Percentiles rank a stretch among this genome's conserved stretches.
Evolutionary conservation across 1,284 basidiomycete species (phyloP).

Genomic region (Blastosporella zonata): DNA sequence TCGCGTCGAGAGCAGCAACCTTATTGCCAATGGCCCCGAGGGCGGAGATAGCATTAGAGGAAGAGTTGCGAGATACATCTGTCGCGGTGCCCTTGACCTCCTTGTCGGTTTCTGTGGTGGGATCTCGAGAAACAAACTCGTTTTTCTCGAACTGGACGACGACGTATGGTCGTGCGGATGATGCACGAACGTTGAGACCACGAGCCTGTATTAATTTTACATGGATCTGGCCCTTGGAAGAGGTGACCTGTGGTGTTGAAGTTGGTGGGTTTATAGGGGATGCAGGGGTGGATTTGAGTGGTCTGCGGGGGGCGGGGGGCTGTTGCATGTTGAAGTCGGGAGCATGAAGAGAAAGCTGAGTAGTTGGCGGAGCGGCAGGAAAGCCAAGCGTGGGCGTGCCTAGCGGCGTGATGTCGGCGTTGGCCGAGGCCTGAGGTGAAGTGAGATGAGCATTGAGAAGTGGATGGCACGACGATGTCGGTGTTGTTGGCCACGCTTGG

Average conservation of each 20-base stretch:
- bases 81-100: constrained; percentile 81
- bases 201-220: constrained; percentile 95
- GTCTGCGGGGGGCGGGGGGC: constrained; percentile 44
- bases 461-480: constrained; percentile 28
- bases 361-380: constrained; percentile 63
- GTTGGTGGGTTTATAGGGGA: constrained; percentile 24
- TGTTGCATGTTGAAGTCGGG: constrained; percentile 74
- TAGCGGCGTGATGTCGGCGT: constrained; percentile 36
- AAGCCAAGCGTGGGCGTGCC: constrained; percentile 33
- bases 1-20: constrained; percentile 38
- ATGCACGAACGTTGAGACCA: constrained; percentile 72
- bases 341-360: constrained; percentile 74
- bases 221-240: constrained; percentile 81
- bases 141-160: constrained; percentile 99
- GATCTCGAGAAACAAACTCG: constrained; percentile 94
- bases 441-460: constrained; percentile 24
- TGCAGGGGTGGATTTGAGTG: constrained; percentile 33
- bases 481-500: constrained; percentile 22
- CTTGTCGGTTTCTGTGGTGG: constrained; percentile 82
- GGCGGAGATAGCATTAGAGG: constrained; percentile 61
- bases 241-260: constrained; percentile 33
- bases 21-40: constrained; percentile 68
- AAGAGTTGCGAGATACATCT: constrained; percentile 53
- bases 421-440: constrained; percentile 24
- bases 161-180: constrained; percentile 82